Evolutionary conservation across 768 basidiomycete genomes (phyloP), one percentile per base, ranked within the genome.

Genomic region (Holtermanniella nyarrowii): DNA sequence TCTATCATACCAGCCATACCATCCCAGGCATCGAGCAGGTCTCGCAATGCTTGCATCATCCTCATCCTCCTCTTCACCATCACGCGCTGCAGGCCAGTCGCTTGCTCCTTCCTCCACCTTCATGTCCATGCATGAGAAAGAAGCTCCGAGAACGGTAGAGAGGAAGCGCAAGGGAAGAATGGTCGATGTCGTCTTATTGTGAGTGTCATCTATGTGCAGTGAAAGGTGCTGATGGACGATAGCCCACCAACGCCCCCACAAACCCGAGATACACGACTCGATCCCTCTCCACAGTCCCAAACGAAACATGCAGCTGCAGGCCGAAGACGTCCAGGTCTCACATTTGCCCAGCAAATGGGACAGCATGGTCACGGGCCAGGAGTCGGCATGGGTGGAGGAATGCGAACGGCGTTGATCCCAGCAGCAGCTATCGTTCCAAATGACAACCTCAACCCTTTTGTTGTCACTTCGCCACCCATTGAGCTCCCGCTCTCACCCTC

Each of bases 281-380:
- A 31, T 37, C 53, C 53, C 16, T 48, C 53, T 14, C 53, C 53
- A 12, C 5, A n/a, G n/a, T n/a, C n/a, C n/a, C n/a, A 21, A 22
- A 12, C 45, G n/a, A 20, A 4, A 13, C 16, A 11, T 5, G 5
- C 11, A 12, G 11, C 26, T 26, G 13, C 16, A 4, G 25, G 4
- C 21, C 16, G 48, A 5, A 10, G 53, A 26, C 20, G 53, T 14
- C 43, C 53, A 24, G 53, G 53, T 1, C 26, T 55, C 4, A 55
- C 49, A 22, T 55, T 55, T 42, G 53, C 53, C 10, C 53, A 55
- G 37, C 53, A 55, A 43, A 55, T 55, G 53, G 53, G 13, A 20
- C 14, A 10, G 13, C 13, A 25, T 10, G 25, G 18, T 21, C 47
- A 49, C 25, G 48, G 48, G 5, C 21, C 25, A 22, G 48, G 48